Conservation (phyloP, 1,139 yeast species). For the Kurtzmaniella quercitrusa region DNA sequence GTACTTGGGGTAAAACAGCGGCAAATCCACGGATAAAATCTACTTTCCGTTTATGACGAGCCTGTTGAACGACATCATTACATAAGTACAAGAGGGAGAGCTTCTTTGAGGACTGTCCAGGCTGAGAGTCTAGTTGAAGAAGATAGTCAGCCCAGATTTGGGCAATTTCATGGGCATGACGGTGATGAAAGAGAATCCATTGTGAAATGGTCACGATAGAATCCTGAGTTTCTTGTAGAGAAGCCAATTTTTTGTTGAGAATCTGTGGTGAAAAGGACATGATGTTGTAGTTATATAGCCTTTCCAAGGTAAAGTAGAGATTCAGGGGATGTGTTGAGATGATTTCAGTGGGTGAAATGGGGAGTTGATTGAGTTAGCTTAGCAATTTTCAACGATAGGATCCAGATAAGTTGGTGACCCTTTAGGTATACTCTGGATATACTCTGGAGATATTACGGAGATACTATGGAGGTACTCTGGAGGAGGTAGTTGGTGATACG, state of each 20-base stretch:
- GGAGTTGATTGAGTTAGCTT: too few relatives aligned
- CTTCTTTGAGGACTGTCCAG: conserved; percentile 38
- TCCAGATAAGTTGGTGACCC: too few relatives aligned
- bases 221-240: conserved; percentile 74
- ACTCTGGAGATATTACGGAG: too few relatives aligned
- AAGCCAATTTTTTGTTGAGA: conserved; percentile 52
- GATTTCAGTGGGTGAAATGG: too few relatives aligned
- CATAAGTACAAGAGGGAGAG: conserved; percentile 67
- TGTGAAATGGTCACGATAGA: conserved; percentile 79
- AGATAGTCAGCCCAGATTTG: conserved; percentile 55
- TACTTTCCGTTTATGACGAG: conserved; percentile 57
- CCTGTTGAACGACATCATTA: conserved; percentile 82
- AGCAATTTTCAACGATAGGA: too few relatives aligned
- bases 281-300: background rate
- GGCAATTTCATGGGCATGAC: conserved; percentile 60
- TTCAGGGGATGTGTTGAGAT: too few relatives aligned
- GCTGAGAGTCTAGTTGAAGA: conserved; percentile 11
- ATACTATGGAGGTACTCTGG: too few relatives aligned
- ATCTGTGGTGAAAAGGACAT: conserved; percentile 64
- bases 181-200: conserved; percentile 78
- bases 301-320: too few relatives aligned
- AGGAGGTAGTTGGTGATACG: too few relatives aligned
- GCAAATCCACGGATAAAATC: conserved; percentile 62
- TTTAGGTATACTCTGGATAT: too few relatives aligned
- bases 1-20: conserved; percentile 36